These are phyloP conservation scores for Pilasporangium apinafurcum DNA, from an alignment of 352 stramenopile genomes.

Conservation along the genomic window DNA sequence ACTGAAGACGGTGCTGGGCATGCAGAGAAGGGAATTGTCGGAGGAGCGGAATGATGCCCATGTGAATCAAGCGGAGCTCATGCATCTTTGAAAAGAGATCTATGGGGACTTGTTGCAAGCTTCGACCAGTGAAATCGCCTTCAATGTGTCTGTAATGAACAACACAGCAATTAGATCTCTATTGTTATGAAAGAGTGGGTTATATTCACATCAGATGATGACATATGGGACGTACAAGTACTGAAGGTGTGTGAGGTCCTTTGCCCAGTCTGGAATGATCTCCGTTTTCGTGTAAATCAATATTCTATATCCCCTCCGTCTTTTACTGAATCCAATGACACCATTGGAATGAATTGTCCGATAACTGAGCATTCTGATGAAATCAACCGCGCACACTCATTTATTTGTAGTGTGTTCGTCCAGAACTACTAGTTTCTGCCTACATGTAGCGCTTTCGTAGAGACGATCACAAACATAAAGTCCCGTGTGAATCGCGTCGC, in stretches of 20 bases:
- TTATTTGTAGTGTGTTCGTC: too few species aligned
- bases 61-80: constrained; percentile 28
- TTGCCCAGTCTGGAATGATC: constrained; percentile 14
- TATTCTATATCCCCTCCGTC: too few species aligned
- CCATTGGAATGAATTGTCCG: too few species aligned
- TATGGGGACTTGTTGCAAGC: constrained; percentile 15
- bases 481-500: too few species aligned
- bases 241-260: constrained; percentile 16
- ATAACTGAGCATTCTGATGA: too few species aligned
- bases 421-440: too few species aligned
- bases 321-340: too few species aligned
- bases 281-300: constrained; percentile 26
- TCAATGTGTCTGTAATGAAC: constrained; percentile 14
- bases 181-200: not conserved
- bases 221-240: constrained; percentile 18
- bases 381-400: too few species aligned
- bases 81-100: constrained; percentile 32
- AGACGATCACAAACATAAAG: too few species aligned
- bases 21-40: constrained; percentile 24
- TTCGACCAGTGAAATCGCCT: constrained; percentile 23
- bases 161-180: not conserved
- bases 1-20: constrained; percentile 20
- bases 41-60: constrained; percentile 14
- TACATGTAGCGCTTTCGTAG: too few species aligned
- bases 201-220: too few species aligned